Percentiles rank a stretch among this genome's conserved stretches.
Conservation (phyloP, 306 rosid species). For the Vigna mungo region DNA sequence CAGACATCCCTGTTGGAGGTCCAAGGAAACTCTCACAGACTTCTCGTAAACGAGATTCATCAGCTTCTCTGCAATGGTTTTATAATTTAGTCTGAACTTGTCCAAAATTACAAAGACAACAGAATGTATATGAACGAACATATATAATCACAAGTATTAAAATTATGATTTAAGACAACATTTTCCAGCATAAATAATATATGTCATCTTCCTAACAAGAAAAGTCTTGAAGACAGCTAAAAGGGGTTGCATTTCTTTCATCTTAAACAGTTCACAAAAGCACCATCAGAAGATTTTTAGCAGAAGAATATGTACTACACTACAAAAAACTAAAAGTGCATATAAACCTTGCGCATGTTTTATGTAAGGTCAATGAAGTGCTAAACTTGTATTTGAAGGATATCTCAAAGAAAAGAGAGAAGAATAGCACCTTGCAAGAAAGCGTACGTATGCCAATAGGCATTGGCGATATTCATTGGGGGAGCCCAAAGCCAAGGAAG, state of each 20-base stretch:
- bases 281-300: not conserved
- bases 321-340: not conserved
- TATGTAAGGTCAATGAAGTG: constrained; percentile 10
- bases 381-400: constrained; percentile 29
- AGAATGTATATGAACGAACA: not conserved
- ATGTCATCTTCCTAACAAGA: constrained; percentile 10
- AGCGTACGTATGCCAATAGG: constrained; percentile 82
- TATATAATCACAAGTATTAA: constrained; percentile 2
- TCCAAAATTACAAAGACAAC: constrained; percentile 29
- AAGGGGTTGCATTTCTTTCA: not conserved
- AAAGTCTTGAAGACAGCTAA: not conserved
- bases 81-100: constrained; percentile 37
- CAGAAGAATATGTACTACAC: constrained; percentile 4
- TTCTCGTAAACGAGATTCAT: constrained; percentile 93
- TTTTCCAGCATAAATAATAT: not conserved
- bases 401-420: not conserved
- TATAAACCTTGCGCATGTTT: constrained; percentile 7
- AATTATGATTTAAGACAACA: constrained; percentile 9
- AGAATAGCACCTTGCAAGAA: constrained; percentile 80
- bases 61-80: constrained; percentile 87
- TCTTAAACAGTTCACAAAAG: not conserved
- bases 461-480: constrained; percentile 93
- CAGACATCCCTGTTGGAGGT: constrained; percentile 97
- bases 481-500: constrained; percentile 87
- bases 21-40: constrained; percentile 97